These are phyloP conservation scores for Xerocomus spinulosus DNA, from an alignment of 768 basidiomycete genomes.

Conservation along the genomic window DNA sequence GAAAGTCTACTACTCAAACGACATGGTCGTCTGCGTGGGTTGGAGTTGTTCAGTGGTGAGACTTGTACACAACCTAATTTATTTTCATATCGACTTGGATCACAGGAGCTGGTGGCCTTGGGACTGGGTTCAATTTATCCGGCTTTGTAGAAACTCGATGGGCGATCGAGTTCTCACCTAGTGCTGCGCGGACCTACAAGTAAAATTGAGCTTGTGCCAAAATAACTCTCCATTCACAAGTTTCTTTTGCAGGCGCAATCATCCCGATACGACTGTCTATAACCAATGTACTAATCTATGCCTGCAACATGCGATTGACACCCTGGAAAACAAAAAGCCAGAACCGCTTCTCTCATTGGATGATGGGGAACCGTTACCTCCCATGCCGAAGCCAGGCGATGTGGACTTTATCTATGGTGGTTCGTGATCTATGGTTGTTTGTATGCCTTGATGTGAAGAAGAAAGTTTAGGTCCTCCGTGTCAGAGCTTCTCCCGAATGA, in stretches of 20 bases:
- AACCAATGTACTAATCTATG: conserved; percentile 61
- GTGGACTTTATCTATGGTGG: conserved; percentile 75
- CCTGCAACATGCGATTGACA: conserved; percentile 54
- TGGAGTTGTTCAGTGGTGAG: conserved; percentile 70
- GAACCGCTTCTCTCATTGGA: conserved; percentile 39
- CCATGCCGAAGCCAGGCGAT: conserved; percentile 54
- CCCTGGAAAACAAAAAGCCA: conserved; percentile 38
- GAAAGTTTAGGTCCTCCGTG: conserved; percentile 67
- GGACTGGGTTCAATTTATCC: conserved; percentile 60
- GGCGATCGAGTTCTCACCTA: conserved; percentile 62
- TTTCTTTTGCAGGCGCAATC: conserved; percentile 48
- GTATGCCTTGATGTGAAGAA: not conserved
- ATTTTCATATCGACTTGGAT: not conserved
- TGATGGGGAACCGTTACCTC: conserved; percentile 34
- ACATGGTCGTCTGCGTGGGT: conserved; percentile 46
- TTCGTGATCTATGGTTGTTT: conserved; percentile 28
- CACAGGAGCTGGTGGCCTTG: conserved; percentile 71
- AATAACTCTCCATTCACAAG: not conserved
- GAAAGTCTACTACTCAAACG: conserved; percentile 29
- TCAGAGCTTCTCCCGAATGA: conserved; percentile 65
- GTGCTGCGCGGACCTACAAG: conserved; percentile 63
- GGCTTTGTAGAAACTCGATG: conserved; percentile 60
- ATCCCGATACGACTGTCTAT: conserved; percentile 55
- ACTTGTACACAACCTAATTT: not conserved
- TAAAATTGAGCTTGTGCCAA: conserved; percentile 28